Conservation (phyloP, 176 grass and related monocot genomes). For the Eleusine indica region DNA sequence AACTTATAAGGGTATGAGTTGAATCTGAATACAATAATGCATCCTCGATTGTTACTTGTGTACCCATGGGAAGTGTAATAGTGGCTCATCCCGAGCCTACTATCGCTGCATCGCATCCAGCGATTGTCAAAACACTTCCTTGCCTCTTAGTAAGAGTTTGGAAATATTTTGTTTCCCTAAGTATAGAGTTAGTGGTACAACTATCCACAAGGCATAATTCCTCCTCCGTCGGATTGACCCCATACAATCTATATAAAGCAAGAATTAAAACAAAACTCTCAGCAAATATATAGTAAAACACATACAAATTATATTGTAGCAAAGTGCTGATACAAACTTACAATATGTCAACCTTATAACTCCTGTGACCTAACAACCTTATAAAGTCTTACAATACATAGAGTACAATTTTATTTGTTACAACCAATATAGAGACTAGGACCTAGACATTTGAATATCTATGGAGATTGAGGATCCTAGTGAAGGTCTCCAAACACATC, state of each 20-base stretch:
- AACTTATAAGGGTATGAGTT: too few species aligned
- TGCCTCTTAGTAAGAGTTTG: neutral
- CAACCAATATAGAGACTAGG: too few species aligned
- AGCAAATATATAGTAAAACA: neutral
- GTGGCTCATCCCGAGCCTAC: neutral
- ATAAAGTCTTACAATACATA: too few species aligned
- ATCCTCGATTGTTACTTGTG: too few species aligned
- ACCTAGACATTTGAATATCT: too few species aligned
- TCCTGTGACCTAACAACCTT: too few species aligned
- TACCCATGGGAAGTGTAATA: neutral
- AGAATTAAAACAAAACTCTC: neutral
- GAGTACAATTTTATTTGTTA: too few species aligned
- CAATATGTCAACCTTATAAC: neutral
- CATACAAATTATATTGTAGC: neutral
- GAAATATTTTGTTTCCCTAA: neutral
- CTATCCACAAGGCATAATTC: neutral
- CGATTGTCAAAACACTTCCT: neutral
- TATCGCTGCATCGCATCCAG: neutral
- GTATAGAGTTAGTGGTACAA: conserved; percentile 1
- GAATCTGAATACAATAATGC: too few species aligned
- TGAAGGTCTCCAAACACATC: too few species aligned
- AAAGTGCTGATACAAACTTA: neutral
- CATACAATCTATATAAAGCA: neutral
- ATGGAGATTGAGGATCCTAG: too few species aligned
- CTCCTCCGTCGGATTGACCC: neutral